Evolutionary conservation across 345 rosid genomes (phyloP).

Genomic region (Anastatica hierochuntica): DNA sequence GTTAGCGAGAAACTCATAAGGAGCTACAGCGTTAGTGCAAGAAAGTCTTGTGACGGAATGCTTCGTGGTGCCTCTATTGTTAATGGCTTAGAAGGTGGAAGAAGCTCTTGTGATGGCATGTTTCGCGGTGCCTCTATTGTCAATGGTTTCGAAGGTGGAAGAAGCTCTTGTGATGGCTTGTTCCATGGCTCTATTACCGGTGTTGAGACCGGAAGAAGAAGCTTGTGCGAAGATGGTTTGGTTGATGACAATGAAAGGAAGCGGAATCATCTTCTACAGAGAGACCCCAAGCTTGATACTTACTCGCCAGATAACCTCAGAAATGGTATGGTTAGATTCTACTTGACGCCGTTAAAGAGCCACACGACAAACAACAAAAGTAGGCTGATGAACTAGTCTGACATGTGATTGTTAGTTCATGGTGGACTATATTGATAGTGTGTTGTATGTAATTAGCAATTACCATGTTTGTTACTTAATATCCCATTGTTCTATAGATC

Average conservation of each 20-base stretch:
- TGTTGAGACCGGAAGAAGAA: conserved; percentile 15
- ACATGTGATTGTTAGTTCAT: conserved; percentile 12
- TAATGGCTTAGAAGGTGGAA: conserved; percentile 26
- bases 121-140: conserved; percentile 39
- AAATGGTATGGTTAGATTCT: conserved; percentile 56
- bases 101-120: conserved; percentile 32
- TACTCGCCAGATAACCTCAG: conserved; percentile 27
- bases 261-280: conserved; percentile 1
- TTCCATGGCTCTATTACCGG: conserved; percentile 26
- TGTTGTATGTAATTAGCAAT: conserved; percentile 26
- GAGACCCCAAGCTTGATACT: conserved; percentile 14
- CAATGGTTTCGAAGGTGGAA: conserved; percentile 26
- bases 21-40: conserved; percentile 53
- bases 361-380: conserved; percentile 43
- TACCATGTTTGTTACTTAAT: conserved; percentile 19
- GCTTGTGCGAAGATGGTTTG: conserved; percentile 23
- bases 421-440: conserved; percentile 3
- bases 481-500: conserved; percentile 14
- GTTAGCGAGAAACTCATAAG: conserved; percentile 55
- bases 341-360: conserved; percentile 55
- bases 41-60: conserved; percentile 36
- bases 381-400: conserved; percentile 28
- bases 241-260: conserved; percentile 16
- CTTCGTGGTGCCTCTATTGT: conserved; percentile 39
- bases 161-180: conserved; percentile 32